Conservation (phyloP, 441 rosid genomes). For the Erodium trifolium region DNA sequence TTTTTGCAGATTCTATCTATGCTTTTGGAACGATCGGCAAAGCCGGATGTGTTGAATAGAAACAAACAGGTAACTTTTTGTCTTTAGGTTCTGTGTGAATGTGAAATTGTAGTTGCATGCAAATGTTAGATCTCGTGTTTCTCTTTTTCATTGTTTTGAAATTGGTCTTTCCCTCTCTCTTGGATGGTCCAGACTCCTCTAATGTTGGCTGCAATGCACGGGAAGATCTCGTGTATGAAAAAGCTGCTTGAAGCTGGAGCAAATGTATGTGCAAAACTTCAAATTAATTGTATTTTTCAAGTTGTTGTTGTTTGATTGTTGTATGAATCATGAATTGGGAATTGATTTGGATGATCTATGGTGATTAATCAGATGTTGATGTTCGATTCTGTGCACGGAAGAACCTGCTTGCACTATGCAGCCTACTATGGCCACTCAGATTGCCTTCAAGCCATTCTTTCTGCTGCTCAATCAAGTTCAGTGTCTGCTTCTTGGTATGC, state of each 20-base stretch:
- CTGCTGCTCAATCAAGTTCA: conserved; percentile 55
- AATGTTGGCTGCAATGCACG: conserved; percentile 87
- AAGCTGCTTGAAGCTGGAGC: conserved; percentile 87
- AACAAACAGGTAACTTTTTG: conserved; percentile 61
- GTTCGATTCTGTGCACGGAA: conserved; percentile 60
- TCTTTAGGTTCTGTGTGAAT: conserved; percentile 8
- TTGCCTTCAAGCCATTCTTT: conserved; percentile 52
- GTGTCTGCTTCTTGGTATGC: conserved; percentile 55
- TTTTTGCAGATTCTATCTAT: conserved; percentile 54
- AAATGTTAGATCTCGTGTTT: conserved; percentile 1
- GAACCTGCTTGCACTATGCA: conserved; percentile 74
- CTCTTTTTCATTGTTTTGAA: neutral
- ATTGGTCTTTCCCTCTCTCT: neutral
- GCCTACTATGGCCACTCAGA: conserved; percentile 62
- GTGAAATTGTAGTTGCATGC: neutral
- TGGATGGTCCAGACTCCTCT: conserved; percentile 63
- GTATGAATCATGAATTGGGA: conserved; percentile 9
- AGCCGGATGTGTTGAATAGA: conserved; percentile 79
- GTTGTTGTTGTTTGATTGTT: neutral
- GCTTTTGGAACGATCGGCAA: conserved; percentile 60
- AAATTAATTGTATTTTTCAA: neutral
- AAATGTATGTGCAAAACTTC: conserved; percentile 43
- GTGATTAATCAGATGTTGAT: conserved; percentile 42
- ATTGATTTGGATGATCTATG: conserved; percentile 4
- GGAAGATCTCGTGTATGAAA: conserved; percentile 24